Conservation (phyloP, 2,329 filamentous ascomycete genomes). For the Ceratocystis lukuohia region DNA sequence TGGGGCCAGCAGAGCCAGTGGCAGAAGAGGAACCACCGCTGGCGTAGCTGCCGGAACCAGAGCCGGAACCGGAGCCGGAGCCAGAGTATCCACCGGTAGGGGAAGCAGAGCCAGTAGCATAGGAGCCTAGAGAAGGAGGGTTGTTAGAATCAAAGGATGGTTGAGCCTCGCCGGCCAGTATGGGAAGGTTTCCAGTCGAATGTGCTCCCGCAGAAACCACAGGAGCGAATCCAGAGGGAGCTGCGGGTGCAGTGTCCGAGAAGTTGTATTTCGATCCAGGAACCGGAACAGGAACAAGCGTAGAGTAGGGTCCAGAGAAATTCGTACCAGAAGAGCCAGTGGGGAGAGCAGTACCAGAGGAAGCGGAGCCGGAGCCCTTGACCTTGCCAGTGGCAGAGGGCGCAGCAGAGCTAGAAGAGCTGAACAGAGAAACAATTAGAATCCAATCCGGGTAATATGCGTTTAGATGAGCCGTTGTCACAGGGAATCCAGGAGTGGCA, state of each 20-base stretch:
- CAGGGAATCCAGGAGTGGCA: slow-evolving; percentile 12
- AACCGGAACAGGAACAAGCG: neutral
- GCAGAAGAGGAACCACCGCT: neutral
- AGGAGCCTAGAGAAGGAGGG: slow-evolving; percentile 12
- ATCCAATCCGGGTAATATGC: neutral
- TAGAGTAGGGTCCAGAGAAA: neutral
- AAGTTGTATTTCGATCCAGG: neutral
- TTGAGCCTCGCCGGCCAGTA: slow-evolving; percentile 16
- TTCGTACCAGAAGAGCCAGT: slow-evolving; percentile 15
- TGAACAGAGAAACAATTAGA: slow-evolving; percentile 13
- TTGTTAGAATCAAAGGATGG: neutral
- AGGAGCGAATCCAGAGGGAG: neutral
- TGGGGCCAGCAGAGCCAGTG: slow-evolving; percentile 3
- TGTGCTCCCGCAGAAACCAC: neutral
- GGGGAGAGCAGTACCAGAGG: slow-evolving; percentile 8
- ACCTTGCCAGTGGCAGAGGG: neutral
- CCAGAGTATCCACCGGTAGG: slow-evolving; percentile 5
- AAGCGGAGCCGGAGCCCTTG: neutral
- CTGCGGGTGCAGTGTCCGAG: slow-evolving; percentile 2
- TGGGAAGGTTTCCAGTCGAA: neutral
- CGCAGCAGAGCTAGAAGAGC: slow-evolving; percentile 1
- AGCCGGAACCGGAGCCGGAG: neutral
- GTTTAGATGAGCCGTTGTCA: too few species aligned
- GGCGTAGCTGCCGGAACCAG: neutral
- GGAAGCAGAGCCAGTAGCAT: slow-evolving; percentile 11